phyloP scores from a whole-genome alignment of 2,329 filamentous ascomycete species.

The Peltaster fructicola region DNA sequence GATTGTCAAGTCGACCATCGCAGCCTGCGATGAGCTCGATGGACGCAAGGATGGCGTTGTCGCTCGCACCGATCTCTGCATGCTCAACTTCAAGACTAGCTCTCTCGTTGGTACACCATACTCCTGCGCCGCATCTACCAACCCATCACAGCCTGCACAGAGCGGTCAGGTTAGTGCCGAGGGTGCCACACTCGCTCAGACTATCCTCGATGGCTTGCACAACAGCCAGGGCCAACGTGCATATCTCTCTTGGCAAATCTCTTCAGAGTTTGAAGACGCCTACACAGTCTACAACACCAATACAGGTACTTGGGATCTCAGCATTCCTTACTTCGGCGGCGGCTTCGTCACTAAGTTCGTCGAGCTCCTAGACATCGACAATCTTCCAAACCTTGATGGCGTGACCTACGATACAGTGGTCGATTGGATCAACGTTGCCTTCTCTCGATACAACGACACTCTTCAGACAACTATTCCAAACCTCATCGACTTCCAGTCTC shows the following conservation, averaged over 20 bases:
- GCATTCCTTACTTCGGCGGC: constrained; percentile 17
- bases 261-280: constrained; percentile 9
- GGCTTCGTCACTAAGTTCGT: constrained; percentile 27
- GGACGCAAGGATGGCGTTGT: constrained; percentile 38
- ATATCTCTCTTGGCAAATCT: constrained; percentile 22
- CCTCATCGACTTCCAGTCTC: constrained; percentile 29
- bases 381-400: constrained; percentile 23
- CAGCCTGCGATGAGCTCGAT: constrained; percentile 37
- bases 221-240: constrained; percentile 23
- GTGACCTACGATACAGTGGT: constrained; percentile 39
- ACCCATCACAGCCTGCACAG: constrained; percentile 12
- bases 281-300: constrained; percentile 14
- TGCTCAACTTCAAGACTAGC: constrained; percentile 28
- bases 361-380: constrained; percentile 23
- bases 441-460: constrained; percentile 30
- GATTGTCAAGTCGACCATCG: constrained; percentile 38
- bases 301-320: constrained; percentile 16
- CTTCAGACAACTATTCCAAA: constrained; percentile 37
- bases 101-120: constrained; percentile 30
- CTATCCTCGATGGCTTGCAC: constrained; percentile 24
- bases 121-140: constrained; percentile 21
- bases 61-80: constrained; percentile 31
- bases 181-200: constrained; percentile 18
- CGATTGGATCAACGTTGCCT: constrained; percentile 34
- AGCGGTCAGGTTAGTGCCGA: constrained; percentile 18